These are phyloP conservation scores for Bacidia gigantensis DNA, from an alignment of 495 filamentous ascomycete species.

Conservation along the genomic window DNA sequence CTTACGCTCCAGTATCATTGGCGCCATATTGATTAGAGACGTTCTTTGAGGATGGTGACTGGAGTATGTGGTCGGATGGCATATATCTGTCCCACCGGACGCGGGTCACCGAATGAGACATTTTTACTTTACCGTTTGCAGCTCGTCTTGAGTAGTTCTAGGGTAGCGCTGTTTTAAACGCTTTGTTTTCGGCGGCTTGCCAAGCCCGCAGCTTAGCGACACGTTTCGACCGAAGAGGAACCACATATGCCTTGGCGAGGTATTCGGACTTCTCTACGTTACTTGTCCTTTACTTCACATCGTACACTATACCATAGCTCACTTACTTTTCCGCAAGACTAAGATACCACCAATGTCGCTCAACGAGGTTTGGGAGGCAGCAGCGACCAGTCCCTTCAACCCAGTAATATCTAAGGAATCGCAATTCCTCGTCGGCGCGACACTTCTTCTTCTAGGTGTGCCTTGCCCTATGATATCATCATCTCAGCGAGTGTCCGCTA, in stretches of 20 bases:
- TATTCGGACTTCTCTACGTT: too few species aligned
- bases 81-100: too few species aligned
- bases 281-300: too few species aligned
- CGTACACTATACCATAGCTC: not conserved
- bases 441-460: slow-evolving; percentile 55
- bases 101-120: too few species aligned
- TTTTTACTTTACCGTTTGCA: not conserved
- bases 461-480: too few species aligned
- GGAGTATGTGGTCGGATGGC: too few species aligned
- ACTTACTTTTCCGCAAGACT: not conserved
- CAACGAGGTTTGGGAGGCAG: slow-evolving; percentile 79
- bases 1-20: slow-evolving; percentile 17
- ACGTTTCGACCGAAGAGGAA: too few species aligned
- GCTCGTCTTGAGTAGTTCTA: too few species aligned
- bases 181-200: not conserved
- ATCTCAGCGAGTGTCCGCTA: not conserved
- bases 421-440: slow-evolving; percentile 74
- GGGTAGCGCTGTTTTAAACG: too few species aligned
- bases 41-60: too few species aligned
- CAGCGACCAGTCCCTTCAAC: slow-evolving; percentile 66
- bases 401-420: slow-evolving; percentile 67
- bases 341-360: slow-evolving; percentile 42
- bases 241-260: too few species aligned
- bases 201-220: not conserved
- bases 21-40: slow-evolving; percentile 16